These are phyloP conservation scores for Scheffersomyces insectosa DNA, from an alignment of 1,139 yeast genomes.

Conservation along the genomic window DNA sequence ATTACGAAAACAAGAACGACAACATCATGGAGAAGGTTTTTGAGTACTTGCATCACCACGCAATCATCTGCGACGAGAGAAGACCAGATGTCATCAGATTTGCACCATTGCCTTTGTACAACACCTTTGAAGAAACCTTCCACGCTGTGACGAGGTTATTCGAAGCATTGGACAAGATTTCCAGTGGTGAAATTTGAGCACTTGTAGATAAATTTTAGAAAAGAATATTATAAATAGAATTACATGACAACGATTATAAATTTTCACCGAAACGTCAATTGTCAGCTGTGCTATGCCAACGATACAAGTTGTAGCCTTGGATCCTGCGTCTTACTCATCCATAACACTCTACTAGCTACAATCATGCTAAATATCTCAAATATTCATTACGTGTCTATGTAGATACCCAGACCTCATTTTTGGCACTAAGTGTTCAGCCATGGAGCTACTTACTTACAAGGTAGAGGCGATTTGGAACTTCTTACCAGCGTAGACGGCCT, in stretches of 20 bases:
- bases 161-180: constrained; percentile 28
- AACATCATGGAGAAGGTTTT: constrained; percentile 68
- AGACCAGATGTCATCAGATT: constrained; percentile 84
- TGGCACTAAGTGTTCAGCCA: too few species aligned
- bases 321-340: too few species aligned
- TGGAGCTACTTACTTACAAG: constrained; percentile 9
- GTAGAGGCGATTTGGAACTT: constrained; percentile 61
- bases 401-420: too few species aligned
- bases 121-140: constrained; percentile 66
- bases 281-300: too few species aligned
- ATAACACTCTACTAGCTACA: too few species aligned
- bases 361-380: not conserved
- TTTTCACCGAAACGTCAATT: too few species aligned
- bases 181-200: not conserved
- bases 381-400: not conserved
- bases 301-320: too few species aligned
- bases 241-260: too few species aligned
- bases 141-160: constrained; percentile 48
- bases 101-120: constrained; percentile 84
- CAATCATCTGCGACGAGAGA: constrained; percentile 84
- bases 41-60: constrained; percentile 49
- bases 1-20: constrained; percentile 27
- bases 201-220: too few species aligned
- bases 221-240: too few species aligned
- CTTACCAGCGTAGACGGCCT: constrained; percentile 91